Evolutionary conservation across 2,329 filamentous ascomycete species (phyloP), one percentile per base, ranked within the genome.

Genomic region (Epichloe gansuensis): DNA sequence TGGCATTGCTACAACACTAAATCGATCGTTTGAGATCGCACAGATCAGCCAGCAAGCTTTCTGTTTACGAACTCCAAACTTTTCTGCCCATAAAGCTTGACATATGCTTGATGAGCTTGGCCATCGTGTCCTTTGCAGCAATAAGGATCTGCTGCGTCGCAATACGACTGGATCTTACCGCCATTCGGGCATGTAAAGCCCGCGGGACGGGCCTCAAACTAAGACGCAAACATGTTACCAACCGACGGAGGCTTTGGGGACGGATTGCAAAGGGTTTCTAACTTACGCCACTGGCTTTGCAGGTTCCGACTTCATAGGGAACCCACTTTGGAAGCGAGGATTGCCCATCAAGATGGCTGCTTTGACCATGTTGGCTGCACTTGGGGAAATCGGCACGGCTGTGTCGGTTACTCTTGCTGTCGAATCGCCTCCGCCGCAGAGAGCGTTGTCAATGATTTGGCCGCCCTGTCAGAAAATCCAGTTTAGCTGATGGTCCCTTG

Each of bases 261-360:
- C 5, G 13, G 25, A 25, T 17, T 6, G 17, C 4, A 11, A 12
- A 7, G 2, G 28, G 25, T 5, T 8, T n/a, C 7, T 2, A 9
- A 49, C 51, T 39, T 41, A 53, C 51, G 21, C 51, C 51, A 13
- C 15, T 1, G 3, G 4, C 21, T 15, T 1, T 21, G 31, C 51
- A 53, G 3, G 46, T 34, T 41, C 51, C 81, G 41, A 82, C 77
- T 51, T 79, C 74, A 61, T 82, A 84, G 0, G 78, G 35, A 81
- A 65, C 0, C 80, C 80, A 5, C 67, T 64, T 7, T 73, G 68
- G 59, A 78, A 77, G 54, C 80, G 72, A 3, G 83, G 83, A 59
- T 82, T 75, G 6, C 82, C 82, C 74, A 84, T 78, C 62, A 83
- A 78, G 58, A 85, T 82, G 13, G 75, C 79, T 0, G 78, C 82